These are phyloP conservation scores for Cryphonectria carpinicola DNA, from an alignment of 2,329 filamentous ascomycete genomes.

Conservation along the genomic window DNA sequence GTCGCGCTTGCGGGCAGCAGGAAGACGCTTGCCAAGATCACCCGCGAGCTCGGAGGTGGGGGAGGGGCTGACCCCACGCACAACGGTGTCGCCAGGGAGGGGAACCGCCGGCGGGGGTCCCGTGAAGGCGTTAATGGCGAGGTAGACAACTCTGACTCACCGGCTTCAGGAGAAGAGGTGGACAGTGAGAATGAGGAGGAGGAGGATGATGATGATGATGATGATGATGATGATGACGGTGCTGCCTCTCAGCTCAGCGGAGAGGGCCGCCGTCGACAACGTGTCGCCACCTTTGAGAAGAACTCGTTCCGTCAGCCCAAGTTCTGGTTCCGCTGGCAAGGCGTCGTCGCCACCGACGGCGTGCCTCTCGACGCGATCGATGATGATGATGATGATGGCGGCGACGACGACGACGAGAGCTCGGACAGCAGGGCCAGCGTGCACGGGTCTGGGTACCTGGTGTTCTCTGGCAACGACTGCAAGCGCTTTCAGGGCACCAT, in stretches of 20 bases:
- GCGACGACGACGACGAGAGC: not conserved
- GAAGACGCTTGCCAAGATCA: constrained; percentile 27
- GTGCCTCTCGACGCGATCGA: not conserved
- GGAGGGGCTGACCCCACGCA: constrained; percentile 1
- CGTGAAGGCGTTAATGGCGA: not conserved
- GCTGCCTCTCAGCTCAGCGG: constrained; percentile 17
- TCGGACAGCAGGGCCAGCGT: not conserved
- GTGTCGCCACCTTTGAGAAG: constrained; percentile 33
- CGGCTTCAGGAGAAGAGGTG: not conserved
- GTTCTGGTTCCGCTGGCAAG: constrained; percentile 34
- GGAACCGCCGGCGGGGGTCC: not conserved
- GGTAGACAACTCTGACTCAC: not conserved
- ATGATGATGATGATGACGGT: constrained; percentile 8
- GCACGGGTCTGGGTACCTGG: constrained; percentile 33
- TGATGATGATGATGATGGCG: not conserved
- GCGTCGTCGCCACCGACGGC: constrained; percentile 5
- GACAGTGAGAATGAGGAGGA: not conserved
- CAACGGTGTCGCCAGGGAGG: not conserved
- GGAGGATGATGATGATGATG: not conserved
- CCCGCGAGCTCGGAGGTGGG: constrained; percentile 13
- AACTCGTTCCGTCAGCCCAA: constrained; percentile 35
- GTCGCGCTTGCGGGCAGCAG: constrained; percentile 33
- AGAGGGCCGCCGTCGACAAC: constrained; percentile 26
- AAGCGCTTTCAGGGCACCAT: constrained; percentile 33
- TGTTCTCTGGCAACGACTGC: constrained; percentile 34